Base-by-base conservation (phyloP, 2,329 filamentous ascomycete genomes). In the Paramyrothecium roridum region DNA sequence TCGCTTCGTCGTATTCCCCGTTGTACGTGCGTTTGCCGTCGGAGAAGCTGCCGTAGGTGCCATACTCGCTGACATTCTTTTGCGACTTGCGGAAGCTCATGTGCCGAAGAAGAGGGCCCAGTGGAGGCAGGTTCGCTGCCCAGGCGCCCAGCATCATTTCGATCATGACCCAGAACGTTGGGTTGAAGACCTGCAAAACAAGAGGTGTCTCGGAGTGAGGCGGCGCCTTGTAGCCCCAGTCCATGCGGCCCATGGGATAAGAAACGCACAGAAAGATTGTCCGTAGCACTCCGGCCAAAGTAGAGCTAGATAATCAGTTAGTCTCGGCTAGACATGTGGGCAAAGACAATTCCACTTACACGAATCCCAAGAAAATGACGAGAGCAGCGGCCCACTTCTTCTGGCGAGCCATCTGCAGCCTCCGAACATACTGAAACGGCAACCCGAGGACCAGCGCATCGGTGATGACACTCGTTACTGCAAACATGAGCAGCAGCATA, bases 351-450 rank as follows among this genome's bases (percentile, higher is more conserved):
- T 30, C 7, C 19, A 54, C 55, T 54, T 55, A 57, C 55, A 54
- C 20, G 16, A 50, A 48, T 16, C 55, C 55, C 10, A 57, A 46
- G 21, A 52, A 46, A 26, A 57, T 50, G 6, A 57, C 52, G 8
- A 57, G 16, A 22, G 22, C 30, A 22, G 52, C 34, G 7, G 49
- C 55, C 48, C 49, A 54, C 50, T 54, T 54, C 50, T 55, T 55
- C 55, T 55, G 55, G n/a, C 34, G 19, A 11, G 55, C n/a, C 55
- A 57, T 57, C 46, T 57, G 55, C 40, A 57, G 37, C 45, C 45
- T 52, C 8, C 52, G 16, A 23, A 57, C 40, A 30, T 52, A 55
- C 17, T 45, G 12, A 17, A 57, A 52, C 4, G 55, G 55, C 8
- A 57, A 33, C 7, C 21, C 30, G 23, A 57, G 50, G 8, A 57